Percentiles rank a stretch among this genome's conserved stretches.
These are phyloP conservation scores for Debaryomyces fabryi DNA, from an alignment of 1,139 yeast genomes.

Conservation along the genomic window DNA sequence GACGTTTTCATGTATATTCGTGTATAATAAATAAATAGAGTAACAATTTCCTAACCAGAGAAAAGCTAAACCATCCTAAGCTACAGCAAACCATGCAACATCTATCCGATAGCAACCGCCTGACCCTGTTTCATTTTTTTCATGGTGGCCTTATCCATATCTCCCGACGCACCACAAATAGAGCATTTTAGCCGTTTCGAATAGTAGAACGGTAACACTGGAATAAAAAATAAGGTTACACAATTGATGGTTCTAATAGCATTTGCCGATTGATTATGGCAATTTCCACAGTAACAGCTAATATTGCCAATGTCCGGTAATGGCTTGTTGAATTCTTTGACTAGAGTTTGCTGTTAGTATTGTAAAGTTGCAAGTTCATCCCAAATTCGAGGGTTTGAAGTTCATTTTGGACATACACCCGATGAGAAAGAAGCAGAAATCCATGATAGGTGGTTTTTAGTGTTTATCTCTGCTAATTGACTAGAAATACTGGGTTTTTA, in stretches of 20 bases:
- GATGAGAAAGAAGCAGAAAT: constrained; percentile 33
- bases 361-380: constrained; percentile 1
- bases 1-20: constrained; percentile 1
- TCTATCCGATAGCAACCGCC: constrained; percentile 43
- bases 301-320: constrained; percentile 31
- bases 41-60: constrained; percentile 1
- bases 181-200: constrained; percentile 42
- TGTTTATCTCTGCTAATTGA: neutral
- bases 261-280: constrained; percentile 50
- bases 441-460: constrained; percentile 20
- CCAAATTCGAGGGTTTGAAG: neutral
- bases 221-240: constrained; percentile 49
- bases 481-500: neutral
- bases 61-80: neutral
- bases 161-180: constrained; percentile 49
- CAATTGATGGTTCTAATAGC: constrained; percentile 45
- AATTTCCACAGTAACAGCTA: constrained; percentile 40
- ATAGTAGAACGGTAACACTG: constrained; percentile 46
- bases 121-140: constrained; percentile 41
- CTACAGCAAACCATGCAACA: neutral
- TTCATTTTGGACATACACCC: constrained; percentile 28
- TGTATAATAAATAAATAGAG: constrained; percentile 6
- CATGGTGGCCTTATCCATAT: constrained; percentile 32
- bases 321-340: constrained; percentile 35
- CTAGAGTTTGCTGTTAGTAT: constrained; percentile 16